These are phyloP conservation scores for Decorospora gaudefroyi DNA, from an alignment of 2,329 filamentous ascomycete species.

Conservation along the genomic window DNA sequence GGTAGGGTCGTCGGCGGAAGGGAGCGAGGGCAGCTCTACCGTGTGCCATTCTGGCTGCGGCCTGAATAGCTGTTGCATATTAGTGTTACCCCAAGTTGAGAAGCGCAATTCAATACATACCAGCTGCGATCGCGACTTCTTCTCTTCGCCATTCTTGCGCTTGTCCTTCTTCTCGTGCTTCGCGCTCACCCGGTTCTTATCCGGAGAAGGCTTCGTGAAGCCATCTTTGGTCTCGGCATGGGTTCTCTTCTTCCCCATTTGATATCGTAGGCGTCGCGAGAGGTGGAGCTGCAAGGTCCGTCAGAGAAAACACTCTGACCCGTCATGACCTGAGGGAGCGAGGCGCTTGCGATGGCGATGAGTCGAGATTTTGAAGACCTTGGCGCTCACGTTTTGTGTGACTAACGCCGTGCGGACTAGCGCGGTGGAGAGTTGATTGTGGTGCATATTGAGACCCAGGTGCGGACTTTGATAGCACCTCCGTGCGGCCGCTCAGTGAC, in stretches of 20 bases:
- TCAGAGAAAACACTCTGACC: slow-evolving; percentile 47
- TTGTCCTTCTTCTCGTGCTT: slow-evolving; percentile 34
- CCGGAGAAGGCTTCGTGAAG: slow-evolving; percentile 46
- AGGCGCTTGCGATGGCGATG: slow-evolving; percentile 19
- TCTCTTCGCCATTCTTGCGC: slow-evolving; percentile 42
- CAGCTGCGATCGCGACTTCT: slow-evolving; percentile 36
- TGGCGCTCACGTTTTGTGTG: slow-evolving; percentile 18
- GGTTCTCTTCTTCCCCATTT: slow-evolving; percentile 51
- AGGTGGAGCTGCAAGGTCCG: slow-evolving; percentile 41
- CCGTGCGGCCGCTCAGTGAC: slow-evolving; percentile 27
- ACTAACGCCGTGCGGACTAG: slow-evolving; percentile 28
- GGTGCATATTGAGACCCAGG: slow-evolving; percentile 12
- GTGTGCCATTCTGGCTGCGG: slow-evolving; percentile 72
- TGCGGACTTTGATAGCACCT: slow-evolving; percentile 24
- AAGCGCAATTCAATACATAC: slow-evolving; percentile 27
- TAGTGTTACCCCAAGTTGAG: slow-evolving; percentile 19
- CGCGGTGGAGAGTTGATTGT: slow-evolving; percentile 18
- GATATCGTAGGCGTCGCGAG: slow-evolving; percentile 35
- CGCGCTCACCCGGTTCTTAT: slow-evolving; percentile 37
- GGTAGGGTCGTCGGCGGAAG: slow-evolving; percentile 52
- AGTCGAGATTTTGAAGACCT: slow-evolving; percentile 23
- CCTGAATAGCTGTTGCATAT: slow-evolving; percentile 56
- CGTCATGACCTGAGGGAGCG: slow-evolving; percentile 39
- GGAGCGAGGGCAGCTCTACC: slow-evolving; percentile 59
- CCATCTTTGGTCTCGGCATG: slow-evolving; percentile 50